Evolutionary conservation across 1,284 basidiomycete species (phyloP).

Genomic region (Exobasidium cylindrosporum): DNA sequence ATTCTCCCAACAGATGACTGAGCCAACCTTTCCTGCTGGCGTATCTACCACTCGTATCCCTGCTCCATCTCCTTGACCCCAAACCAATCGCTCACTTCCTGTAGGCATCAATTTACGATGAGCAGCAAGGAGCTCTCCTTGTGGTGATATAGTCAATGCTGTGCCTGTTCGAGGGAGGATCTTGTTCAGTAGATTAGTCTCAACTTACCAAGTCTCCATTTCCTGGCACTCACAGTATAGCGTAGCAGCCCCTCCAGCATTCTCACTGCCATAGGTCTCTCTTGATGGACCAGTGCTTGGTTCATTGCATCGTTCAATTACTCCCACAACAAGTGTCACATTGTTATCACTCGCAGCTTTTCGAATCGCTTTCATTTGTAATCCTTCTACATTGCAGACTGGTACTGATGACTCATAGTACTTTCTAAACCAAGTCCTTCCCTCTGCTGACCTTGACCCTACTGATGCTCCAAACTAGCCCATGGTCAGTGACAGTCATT

Average conservation of each 20-base stretch:
- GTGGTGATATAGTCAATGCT: constrained; percentile 65
- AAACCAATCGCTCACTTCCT: constrained; percentile 67
- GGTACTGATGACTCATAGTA: constrained; percentile 30
- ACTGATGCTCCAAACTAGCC: constrained; percentile 29
- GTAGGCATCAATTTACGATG: constrained; percentile 74
- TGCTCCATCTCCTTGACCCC: constrained; percentile 62
- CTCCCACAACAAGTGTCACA: constrained; percentile 63
- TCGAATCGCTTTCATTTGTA: constrained; percentile 24
- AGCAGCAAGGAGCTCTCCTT: constrained; percentile 64
- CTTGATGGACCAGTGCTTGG: constrained; percentile 22
- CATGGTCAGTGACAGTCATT: neutral
- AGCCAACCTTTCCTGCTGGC: constrained; percentile 34
- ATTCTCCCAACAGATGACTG: constrained; percentile 57
- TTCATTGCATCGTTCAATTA: constrained; percentile 63
- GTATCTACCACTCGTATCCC: constrained; percentile 49
- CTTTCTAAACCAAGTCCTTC: constrained; percentile 29
- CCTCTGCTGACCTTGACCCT: constrained; percentile 29
- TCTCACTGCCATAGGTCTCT: constrained; percentile 23
- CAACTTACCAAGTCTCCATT: no score
- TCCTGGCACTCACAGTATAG: constrained; percentile 63
- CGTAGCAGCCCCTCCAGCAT: constrained; percentile 61
- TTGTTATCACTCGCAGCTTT: constrained; percentile 25
- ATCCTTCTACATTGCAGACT: constrained; percentile 27
- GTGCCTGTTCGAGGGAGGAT: constrained; percentile 52
- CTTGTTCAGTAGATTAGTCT: neutral